Conservation (phyloP, 208 protist genomes). For the Pavlovales sp. region DNA sequence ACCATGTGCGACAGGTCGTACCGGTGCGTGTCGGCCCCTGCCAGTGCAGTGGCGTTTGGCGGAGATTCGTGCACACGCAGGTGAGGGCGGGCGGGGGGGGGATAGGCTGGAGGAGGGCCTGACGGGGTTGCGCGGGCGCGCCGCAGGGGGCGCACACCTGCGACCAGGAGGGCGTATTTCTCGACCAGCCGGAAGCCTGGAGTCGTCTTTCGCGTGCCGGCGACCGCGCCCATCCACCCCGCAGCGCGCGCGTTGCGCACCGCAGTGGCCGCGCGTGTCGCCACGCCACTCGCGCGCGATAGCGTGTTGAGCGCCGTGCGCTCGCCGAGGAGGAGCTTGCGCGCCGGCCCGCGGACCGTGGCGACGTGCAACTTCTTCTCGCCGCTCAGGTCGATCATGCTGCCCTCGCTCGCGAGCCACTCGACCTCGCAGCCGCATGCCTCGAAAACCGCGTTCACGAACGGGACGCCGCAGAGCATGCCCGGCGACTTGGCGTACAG, state of each 20-base stretch:
- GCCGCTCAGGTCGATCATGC: conserved; percentile 11
- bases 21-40: conserved; percentile 69
- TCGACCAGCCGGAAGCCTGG: conserved; percentile 68
- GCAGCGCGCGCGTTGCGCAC: conserved; percentile 26
- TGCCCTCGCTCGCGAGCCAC: conserved; percentile 67
- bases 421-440: conserved; percentile 50
- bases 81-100: too few species aligned
- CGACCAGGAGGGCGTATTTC: conserved; percentile 74
- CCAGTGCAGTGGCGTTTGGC: neutral
- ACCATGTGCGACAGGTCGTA: conserved; percentile 75
- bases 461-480: conserved; percentile 67
- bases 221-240: conserved; percentile 60
- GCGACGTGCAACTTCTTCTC: conserved; percentile 10
- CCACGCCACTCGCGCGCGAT: conserved; percentile 63
- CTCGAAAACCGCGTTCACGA: conserved; percentile 69
- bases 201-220: conserved; percentile 75
- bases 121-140: too few species aligned
- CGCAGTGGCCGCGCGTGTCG: conserved; percentile 52
- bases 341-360: neutral
- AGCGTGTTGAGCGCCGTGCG: conserved; percentile 72
- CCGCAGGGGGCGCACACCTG: too few species aligned
- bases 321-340: conserved; percentile 70
- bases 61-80: too few species aligned
- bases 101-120: too few species aligned
- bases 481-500: conserved; percentile 64